phyloP scores from a whole-genome alignment of 805 yeast species.

The Saccharomycopsis vini region DNA sequence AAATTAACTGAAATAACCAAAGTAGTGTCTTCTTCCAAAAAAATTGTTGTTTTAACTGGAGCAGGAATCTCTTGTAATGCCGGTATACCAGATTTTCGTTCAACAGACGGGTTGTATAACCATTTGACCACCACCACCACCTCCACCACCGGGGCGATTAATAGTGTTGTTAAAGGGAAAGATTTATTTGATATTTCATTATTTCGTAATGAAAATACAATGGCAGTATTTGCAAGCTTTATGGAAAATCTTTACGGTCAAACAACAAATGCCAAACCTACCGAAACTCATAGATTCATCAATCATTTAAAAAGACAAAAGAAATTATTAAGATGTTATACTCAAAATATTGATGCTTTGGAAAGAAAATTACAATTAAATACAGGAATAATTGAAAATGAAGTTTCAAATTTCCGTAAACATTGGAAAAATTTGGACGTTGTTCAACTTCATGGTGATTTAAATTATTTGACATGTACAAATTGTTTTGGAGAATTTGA shows the following conservation, averaged over 20 bases:
- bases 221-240: constrained; percentile 73
- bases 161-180: constrained; percentile 80
- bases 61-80: constrained; percentile 97
- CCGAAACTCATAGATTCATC: constrained; percentile 76
- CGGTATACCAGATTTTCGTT: constrained; percentile 93
- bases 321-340: constrained; percentile 75
- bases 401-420: constrained; percentile 21
- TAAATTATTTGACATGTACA: constrained; percentile 69
- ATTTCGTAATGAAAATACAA: constrained; percentile 58
- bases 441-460: constrained; percentile 85
- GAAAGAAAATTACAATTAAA: constrained; percentile 59
- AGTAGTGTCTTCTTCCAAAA: constrained; percentile 28
- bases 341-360: constrained; percentile 90
- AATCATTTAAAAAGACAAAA: constrained; percentile 48
- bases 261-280: constrained; percentile 62
- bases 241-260: constrained; percentile 72
- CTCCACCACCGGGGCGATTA: too few relatives aligned
- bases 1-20: constrained; percentile 24
- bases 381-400: constrained; percentile 39
- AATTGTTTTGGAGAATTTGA: constrained; percentile 47
- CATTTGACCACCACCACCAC: constrained; percentile 45
- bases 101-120: constrained; percentile 74
- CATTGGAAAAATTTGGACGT: constrained; percentile 63
- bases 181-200: constrained; percentile 85
- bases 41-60: constrained; percentile 71